Evolutionary conservation across 108 stramenopile species (phyloP), one percentile per base, ranked within the genome.

Genomic region (Fistulifera pelliculosa): DNA sequence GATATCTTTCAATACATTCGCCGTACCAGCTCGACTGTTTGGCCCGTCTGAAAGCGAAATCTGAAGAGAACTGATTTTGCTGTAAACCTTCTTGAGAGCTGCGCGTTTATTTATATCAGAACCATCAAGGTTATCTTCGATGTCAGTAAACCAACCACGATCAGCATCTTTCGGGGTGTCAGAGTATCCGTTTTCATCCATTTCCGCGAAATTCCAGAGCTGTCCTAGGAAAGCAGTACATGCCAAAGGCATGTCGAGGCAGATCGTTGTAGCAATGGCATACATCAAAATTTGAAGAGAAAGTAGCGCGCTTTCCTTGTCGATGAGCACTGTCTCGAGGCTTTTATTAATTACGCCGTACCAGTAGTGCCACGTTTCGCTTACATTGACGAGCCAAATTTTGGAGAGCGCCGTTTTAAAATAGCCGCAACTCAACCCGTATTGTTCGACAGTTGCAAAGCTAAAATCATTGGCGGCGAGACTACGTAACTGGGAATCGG

Each of bases 181-280:
- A 21, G 44, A 45, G 21, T 31, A 8, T 28, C 27, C n/a, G 27
- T 41, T 18, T 41, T 80, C 72, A 39, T 71, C 66, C 49, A 89
- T 83, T 10, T 65, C 44, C 47, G 77, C 81, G 18, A 94, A 69
- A 38, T 83, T 65, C 11, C 74, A 81, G 15, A 94, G 59, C 49
- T 85, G 75, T 15, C 66, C 73, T n/a, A 74, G 63, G 39, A 94
- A 94, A 4, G 86, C 87, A 47, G 62, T 51, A 23, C 69, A 56
- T 70, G 94, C 81, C 40, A 74, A 58, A 38, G 62, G 56, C 86
- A 95, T 75, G 49, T 81, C 78, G 42, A 96, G 70, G 53, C 80
- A 91, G 23, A 94, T 76, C 1, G 88, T 71, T 41, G 87, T 62
- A 43, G 73, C 74, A 7, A 98, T 60, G 11, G 83, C 68, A 56